Base-by-base conservation (phyloP, 768 basidiomycete species). In the Boletus insuetus region DNA sequence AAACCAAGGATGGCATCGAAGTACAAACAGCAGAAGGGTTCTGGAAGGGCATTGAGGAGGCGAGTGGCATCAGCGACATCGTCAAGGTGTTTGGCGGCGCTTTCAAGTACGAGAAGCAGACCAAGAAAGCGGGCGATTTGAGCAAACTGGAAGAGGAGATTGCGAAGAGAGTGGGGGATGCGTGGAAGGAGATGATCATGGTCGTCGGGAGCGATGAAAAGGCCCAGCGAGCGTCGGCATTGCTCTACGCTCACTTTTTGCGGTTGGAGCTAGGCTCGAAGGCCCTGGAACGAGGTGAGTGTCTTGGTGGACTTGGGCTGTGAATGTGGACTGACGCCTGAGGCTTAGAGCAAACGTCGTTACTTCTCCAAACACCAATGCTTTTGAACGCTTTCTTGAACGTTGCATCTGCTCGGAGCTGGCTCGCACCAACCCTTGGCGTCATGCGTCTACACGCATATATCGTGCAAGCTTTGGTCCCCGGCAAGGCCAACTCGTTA, bases 1-100 rank as follows among this genome's bases (percentile, higher is more conserved):
- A 83, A 71, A 99, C 97, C 16, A 95, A 97, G 71, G 97, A 99
- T 60, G 93, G 94, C 40, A 80, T 97, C 53, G 77, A 91, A 56
- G 83, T 86, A 22, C 77, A 76, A 39, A 91, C 93, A 0, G 96
- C 96, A 3, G 85, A 92, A 31, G 76, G 80, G 0, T 94, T 94
- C 76, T 99, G 97, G 85, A 91, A 89, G 68, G 76, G 80, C 5
- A 62, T 98, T n/a, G 82, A 79, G 29, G 96, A 99, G 66, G 85
- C 87, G 24, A 86, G 89, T 9, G 79, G 78, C 1, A 81, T 92
- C 59, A 77, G 82, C 31, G 87, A 91, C 44, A 77, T 96, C 12
- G 69, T 97, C 54, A 80, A 81, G 19, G 79, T 87, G 4, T 75
- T 98, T 19, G 82, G 86, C 24, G 77, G 81, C 57, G 82, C 84